A percentile compares a stretch with the other conserved stretches of the same genome.
Evolutionary conservation across 768 basidiomycete genomes (phyloP).

Genomic region (Mycena venus): DNA sequence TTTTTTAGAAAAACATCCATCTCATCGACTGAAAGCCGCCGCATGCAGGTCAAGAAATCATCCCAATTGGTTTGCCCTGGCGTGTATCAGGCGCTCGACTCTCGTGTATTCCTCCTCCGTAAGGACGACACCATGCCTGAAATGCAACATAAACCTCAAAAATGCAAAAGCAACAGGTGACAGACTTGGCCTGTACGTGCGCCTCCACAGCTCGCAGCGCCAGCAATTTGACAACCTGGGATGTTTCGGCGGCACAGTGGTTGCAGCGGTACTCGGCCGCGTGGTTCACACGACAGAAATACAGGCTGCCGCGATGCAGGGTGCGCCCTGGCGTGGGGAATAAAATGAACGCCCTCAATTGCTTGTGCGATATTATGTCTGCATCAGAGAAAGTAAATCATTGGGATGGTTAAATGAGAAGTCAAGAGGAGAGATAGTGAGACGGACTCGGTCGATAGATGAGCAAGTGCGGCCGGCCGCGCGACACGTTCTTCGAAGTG

Average conservation of each 20-base stretch:
- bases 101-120: too few species aligned
- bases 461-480: background rate
- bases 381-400: background rate
- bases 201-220: background rate
- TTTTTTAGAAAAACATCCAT: too few species aligned
- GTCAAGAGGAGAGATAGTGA: too few species aligned
- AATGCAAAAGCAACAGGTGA: too few species aligned
- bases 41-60: too few species aligned
- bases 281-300: background rate
- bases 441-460: background rate
- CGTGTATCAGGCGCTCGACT: too few species aligned
- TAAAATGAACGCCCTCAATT: background rate
- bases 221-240: background rate
- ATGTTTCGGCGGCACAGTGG: background rate
- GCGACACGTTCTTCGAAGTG: background rate
- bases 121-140: too few species aligned
- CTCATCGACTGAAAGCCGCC: too few species aligned
- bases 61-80: too few species aligned
- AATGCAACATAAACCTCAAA: too few species aligned
- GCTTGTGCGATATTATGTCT: background rate
- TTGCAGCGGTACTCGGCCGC: constrained; percentile 9
- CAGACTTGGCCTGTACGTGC: background rate
- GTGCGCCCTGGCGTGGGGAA: background rate
- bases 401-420: background rate
- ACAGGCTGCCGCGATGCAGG: background rate